A percentile compares a stretch with the other conserved stretches of the same genome.
These are phyloP conservation scores for Tolypocladium paradoxum DNA, from an alignment of 2,329 filamentous ascomycete genomes.

Conservation along the genomic window DNA sequence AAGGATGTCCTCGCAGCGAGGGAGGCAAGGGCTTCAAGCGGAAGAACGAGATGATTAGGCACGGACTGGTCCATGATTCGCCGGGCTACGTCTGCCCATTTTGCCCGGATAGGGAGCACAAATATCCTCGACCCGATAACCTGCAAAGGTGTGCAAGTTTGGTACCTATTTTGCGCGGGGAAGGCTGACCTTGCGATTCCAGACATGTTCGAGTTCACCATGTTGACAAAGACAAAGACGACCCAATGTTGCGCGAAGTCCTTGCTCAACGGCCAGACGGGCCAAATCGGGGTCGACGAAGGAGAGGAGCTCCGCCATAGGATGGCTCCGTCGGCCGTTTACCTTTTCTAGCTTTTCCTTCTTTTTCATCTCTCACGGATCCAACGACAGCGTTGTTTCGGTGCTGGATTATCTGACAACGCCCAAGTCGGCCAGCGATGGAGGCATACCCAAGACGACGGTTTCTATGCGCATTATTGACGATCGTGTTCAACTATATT, in stretches of 20 bases:
- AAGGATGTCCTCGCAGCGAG: constrained; percentile 50
- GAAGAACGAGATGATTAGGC: constrained; percentile 64
- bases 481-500: neutral
- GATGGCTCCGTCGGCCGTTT: constrained; percentile 1
- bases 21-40: constrained; percentile 60
- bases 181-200: constrained; percentile 4
- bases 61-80: constrained; percentile 83
- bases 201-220: constrained; percentile 94
- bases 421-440: neutral
- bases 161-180: neutral
- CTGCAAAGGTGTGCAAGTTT: constrained; percentile 62
- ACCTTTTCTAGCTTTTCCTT: neutral
- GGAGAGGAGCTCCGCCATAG: constrained; percentile 41
- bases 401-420: neutral
- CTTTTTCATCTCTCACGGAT: neutral
- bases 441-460: neutral
- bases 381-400: neutral
- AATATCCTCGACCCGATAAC: constrained; percentile 91
- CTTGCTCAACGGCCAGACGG: constrained; percentile 79
- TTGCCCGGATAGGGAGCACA: constrained; percentile 86
- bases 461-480: neutral
- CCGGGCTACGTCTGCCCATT: constrained; percentile 96
- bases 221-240: constrained; percentile 79
- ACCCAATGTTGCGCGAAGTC: constrained; percentile 69
- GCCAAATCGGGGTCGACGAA: constrained; percentile 66